Base-by-base conservation (phyloP, 1,284 basidiomycete species). In the Rhodotorula glutinis region DNA sequence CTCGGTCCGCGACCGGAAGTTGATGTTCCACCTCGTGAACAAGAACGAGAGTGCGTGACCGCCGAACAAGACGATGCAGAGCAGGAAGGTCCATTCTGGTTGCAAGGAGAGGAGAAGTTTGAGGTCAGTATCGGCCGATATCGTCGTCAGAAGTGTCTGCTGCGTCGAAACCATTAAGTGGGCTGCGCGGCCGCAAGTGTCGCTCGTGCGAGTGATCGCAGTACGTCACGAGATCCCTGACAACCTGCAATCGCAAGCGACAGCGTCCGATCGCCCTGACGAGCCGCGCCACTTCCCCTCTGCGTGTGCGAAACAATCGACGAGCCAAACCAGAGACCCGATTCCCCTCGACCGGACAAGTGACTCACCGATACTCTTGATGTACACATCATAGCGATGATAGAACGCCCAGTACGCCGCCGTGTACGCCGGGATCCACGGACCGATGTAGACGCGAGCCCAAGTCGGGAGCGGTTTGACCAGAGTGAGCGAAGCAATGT, bases 31-130 rank as follows among this genome's bases (percentile, higher is more conserved):
- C 72, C 86, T 86, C 0, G 95, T 98, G 52, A 89, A 82, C 58
- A 99, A 83, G 81, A 94, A 99, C 76, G 89, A 92, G 63, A 99
- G 84, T 1, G 92, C 92, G 79, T 99, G 96, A 4, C 88, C 86
- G 19, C 87, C 87, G 46, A 91, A 88, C 14, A 98, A 85, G 17
- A 86, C 81, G 25, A 95, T 89, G 73, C 90, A 93, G 59, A 88
- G 91, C 56, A 98, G 84, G 77, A 98, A 99, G 0, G 95, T 67
- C 72, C 72, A 72, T 53, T 73, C 71, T 73, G 57, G n/a, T n/a
- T 29, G 21, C 0, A 55, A 25, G 19, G 8, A 17, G 2, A 4
- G 38, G 2, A 38, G 2, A 4, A 11, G 13, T 16, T 52, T 38
- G 9, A 16, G 43, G 10, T 14, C 23, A 3, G 25, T 30, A 11